These are phyloP conservation scores for Podaxis mareebaensis DNA, from an alignment of 768 basidiomycete species.

Conservation along the genomic window DNA sequence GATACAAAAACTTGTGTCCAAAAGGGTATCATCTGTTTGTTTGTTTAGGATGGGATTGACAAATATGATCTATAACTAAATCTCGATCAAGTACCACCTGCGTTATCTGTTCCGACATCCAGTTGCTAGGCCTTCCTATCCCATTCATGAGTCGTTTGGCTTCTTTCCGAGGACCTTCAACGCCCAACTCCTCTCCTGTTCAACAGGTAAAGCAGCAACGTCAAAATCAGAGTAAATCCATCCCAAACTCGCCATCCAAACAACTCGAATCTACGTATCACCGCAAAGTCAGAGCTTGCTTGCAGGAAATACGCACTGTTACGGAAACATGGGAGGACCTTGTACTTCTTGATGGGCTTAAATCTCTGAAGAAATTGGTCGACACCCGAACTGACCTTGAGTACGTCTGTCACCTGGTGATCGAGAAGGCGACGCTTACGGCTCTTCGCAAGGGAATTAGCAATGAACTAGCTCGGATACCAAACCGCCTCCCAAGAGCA, in stretches of 20 bases:
- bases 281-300: constrained; percentile 65
- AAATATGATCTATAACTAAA: background rate
- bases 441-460: constrained; percentile 34
- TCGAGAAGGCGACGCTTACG: constrained; percentile 2
- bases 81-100: background rate
- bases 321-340: constrained; percentile 83
- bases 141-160: constrained; percentile 53
- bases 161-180: constrained; percentile 80
- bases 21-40: constrained; percentile 10
- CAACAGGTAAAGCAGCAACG: constrained; percentile 35
- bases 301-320: constrained; percentile 66
- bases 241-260: constrained; percentile 47
- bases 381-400: constrained; percentile 84
- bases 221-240: constrained; percentile 21
- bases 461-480: constrained; percentile 61
- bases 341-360: constrained; percentile 76
- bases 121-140: background rate
- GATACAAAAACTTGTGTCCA: constrained; percentile 16
- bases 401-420: constrained; percentile 43
- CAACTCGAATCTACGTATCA: constrained; percentile 76
- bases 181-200: constrained; percentile 69
- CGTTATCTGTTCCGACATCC: background rate
- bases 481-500: constrained; percentile 55
- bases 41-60: background rate
- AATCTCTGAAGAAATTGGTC: constrained; percentile 67